Percentiles rank a stretch among this genome's conserved stretches.
Conservation (phyloP, 2,329 filamentous ascomycete genomes). For the Pseudogymnoascus verrucosus region DNA sequence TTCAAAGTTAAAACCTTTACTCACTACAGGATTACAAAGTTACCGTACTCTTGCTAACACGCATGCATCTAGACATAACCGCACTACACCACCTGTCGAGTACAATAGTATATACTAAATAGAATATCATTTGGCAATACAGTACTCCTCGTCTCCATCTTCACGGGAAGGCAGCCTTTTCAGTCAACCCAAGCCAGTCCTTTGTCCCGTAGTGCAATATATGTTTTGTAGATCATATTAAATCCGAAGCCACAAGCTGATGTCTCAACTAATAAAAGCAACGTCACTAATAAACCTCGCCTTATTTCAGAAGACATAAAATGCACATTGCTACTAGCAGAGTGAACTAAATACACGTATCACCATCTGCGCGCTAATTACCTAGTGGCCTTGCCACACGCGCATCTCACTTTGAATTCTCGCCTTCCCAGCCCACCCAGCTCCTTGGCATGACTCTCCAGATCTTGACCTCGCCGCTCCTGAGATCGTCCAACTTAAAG, state of each 20-base stretch:
- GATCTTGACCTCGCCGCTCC: constrained; percentile 91
- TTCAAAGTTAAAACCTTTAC: not conserved
- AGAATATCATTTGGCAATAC: not conserved
- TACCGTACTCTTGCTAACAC: no score
- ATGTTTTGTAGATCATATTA: not conserved
- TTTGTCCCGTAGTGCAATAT: not conserved
- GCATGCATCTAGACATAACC: no score
- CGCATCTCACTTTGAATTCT: constrained; percentile 35
- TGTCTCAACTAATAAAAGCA: not conserved
- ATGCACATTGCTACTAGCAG: constrained; percentile 6
- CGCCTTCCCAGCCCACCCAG: constrained; percentile 83
- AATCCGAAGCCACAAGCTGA: not conserved
- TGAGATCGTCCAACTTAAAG: constrained; percentile 84
- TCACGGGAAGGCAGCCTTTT: not conserved
- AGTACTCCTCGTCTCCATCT: not conserved
- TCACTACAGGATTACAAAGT: no score
- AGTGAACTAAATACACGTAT: constrained; percentile 4
- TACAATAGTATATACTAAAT: not conserved
- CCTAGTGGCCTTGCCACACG: not conserved
- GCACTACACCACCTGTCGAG: no score
- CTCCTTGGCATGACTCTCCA: constrained; percentile 89
- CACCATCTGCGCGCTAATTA: not conserved
- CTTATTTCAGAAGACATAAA: not conserved
- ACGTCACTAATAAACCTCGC: not conserved
- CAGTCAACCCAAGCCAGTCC: not conserved